Conservation (phyloP, 179 eudicot species). For the Spinacia oleracea region DNA sequence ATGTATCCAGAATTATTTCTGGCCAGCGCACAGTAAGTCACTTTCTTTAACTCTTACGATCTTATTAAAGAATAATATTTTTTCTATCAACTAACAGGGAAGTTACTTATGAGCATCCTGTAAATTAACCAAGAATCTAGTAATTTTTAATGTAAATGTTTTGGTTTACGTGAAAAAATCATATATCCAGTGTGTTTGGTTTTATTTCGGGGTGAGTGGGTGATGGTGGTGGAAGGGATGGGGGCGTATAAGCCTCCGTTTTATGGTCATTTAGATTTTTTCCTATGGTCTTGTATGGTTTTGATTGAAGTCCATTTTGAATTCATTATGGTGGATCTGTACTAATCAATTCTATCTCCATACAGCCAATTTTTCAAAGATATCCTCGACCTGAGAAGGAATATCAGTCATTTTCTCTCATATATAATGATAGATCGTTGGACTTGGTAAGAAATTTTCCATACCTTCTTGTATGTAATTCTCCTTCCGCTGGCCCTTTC, state of each 20-base stretch:
- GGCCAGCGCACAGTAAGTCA: slow-evolving; percentile 97
- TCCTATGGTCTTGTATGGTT: background rate
- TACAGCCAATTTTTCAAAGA: slow-evolving; percentile 93
- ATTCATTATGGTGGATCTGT: background rate
- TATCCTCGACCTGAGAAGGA: slow-evolving; percentile 98
- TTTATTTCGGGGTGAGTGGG: background rate
- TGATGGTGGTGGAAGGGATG: background rate
- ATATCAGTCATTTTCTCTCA: slow-evolving; percentile 94
- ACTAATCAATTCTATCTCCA: slow-evolving; percentile 20
- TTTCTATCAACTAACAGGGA: background rate
- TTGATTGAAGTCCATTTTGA: background rate
- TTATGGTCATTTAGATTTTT: background rate
- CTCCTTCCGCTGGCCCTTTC: slow-evolving; percentile 11
- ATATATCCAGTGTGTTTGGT: background rate
- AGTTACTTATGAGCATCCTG: slow-evolving; percentile 3
- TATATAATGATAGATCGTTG: slow-evolving; percentile 87
- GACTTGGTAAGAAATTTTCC: slow-evolving; percentile 67
- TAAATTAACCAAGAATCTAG: background rate
- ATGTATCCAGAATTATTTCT: slow-evolving; percentile 90
- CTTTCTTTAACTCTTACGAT: slow-evolving; percentile 6
- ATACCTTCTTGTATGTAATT: background rate
- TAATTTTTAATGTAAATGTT: background rate
- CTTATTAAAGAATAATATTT: background rate
- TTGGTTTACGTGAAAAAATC: background rate
- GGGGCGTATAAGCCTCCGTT: background rate